A percentile compares a stretch with the other conserved stretches of the same genome.
Evolutionary conservation across 805 yeast species (phyloP).

Genomic region (Candida insectorum): DNA sequence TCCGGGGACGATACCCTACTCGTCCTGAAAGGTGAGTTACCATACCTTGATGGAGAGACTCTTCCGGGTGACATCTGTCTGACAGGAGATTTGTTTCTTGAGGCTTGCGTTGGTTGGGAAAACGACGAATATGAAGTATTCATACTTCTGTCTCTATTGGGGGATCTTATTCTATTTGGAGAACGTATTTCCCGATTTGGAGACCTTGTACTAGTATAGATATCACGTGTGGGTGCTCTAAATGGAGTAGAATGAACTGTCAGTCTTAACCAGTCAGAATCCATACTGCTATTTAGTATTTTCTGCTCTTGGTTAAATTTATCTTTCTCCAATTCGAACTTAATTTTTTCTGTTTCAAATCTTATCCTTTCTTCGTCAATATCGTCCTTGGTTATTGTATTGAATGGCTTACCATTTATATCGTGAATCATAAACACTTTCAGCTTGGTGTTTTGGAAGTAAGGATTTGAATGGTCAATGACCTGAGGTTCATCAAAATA

Average conservation of each 20-base stretch:
- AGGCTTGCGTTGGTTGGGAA: neutral
- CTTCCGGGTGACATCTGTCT: neutral
- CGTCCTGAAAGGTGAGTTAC: no score
- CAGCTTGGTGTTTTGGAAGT: constrained; percentile 25
- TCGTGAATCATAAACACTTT: constrained; percentile 54
- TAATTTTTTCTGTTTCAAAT: constrained; percentile 12
- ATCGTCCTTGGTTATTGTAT: constrained; percentile 9
- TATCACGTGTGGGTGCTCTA: constrained; percentile 5
- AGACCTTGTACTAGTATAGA: constrained; percentile 4
- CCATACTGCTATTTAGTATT: constrained; percentile 10
- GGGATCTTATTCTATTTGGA: constrained; percentile 4
- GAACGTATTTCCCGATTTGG: neutral
- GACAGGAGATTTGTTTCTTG: neutral
- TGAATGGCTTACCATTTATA: constrained; percentile 31
- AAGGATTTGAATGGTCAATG: constrained; percentile 22
- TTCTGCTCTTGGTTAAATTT: constrained; percentile 8
- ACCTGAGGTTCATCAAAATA: constrained; percentile 9
- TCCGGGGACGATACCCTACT: no score
- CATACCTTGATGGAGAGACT: no score
- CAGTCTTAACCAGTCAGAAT: constrained; percentile 11
- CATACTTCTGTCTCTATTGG: constrained; percentile 1
- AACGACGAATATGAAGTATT: neutral
- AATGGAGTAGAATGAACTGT: constrained; percentile 13
- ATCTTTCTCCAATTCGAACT: constrained; percentile 13
- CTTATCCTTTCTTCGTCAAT: constrained; percentile 11